Conservation (phyloP, 768 basidiomycete genomes). For the Russula ochroleuca region DNA sequence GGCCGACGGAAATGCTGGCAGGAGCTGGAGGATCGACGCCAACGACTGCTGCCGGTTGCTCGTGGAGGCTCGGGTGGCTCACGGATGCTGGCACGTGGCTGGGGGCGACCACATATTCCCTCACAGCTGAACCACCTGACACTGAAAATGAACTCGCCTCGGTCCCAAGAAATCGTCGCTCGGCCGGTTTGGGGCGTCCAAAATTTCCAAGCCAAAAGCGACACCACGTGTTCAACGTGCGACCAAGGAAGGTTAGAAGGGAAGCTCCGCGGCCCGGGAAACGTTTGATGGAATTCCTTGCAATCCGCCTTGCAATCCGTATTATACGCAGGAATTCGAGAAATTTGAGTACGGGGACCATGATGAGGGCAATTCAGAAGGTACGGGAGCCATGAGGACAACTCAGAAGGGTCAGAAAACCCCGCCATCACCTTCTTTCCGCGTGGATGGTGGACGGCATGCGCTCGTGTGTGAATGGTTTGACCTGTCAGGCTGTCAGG, state of each 20-base stretch:
- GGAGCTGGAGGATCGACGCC: too few relatives aligned
- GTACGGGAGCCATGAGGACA: too few relatives aligned
- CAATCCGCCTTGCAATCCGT: too few relatives aligned
- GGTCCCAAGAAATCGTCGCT: not conserved
- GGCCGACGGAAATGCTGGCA: too few relatives aligned
- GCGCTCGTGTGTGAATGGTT: too few relatives aligned
- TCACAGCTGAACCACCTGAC: not conserved
- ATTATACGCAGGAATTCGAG: not conserved
- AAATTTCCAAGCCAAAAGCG: not conserved
- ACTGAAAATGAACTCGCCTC: not conserved
- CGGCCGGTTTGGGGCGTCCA: not conserved
- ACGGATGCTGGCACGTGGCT: conserved; percentile 10
- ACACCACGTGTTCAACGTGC: too few relatives aligned
- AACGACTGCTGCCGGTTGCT: not conserved
- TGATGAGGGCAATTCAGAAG: not conserved
- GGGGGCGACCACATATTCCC: conserved; percentile 5
- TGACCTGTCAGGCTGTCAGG: too few relatives aligned
- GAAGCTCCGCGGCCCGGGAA: not conserved
- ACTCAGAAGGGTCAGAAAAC: too few relatives aligned
- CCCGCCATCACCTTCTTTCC: too few relatives aligned
- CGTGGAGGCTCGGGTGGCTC: not conserved
- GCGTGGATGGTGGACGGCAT: too few relatives aligned
- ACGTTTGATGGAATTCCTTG: not conserved
- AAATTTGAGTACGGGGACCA: too few relatives aligned
- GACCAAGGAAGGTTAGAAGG: too few relatives aligned